Evolutionary conservation across 495 filamentous ascomycete species (phyloP).

Genomic region (Aspergillus funiculosus): DNA sequence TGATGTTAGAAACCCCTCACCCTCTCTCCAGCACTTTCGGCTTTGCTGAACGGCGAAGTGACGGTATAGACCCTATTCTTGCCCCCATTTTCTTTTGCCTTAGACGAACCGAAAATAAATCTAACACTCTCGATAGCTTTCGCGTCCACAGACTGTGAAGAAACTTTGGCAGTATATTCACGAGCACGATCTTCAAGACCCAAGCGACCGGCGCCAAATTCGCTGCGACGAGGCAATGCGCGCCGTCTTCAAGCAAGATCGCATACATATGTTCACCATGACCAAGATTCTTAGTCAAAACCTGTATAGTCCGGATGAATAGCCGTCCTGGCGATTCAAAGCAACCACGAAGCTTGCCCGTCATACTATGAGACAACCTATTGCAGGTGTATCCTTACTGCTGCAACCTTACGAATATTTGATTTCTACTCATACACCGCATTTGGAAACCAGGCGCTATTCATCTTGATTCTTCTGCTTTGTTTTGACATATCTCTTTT

Average conservation of each 20-base stretch:
- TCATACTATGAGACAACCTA: slow-evolving; percentile 2
- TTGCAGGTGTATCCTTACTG: not conserved
- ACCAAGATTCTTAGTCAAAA: slow-evolving; percentile 73
- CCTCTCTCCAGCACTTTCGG: slow-evolving; percentile 60
- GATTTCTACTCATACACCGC: slow-evolving; percentile 19
- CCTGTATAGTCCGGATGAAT: slow-evolving; percentile 60
- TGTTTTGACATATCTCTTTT: slow-evolving; percentile 2
- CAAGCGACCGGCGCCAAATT: slow-evolving; percentile 84
- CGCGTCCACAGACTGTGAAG: slow-evolving; percentile 91
- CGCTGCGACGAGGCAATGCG: slow-evolving; percentile 85
- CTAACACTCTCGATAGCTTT: slow-evolving; percentile 51
- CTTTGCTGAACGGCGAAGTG: slow-evolving; percentile 54
- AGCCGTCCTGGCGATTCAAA: slow-evolving; percentile 9
- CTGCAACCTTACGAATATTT: slow-evolving; percentile 17
- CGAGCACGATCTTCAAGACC: slow-evolving; percentile 79
- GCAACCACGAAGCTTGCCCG: not conserved
- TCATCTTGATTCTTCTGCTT: slow-evolving; percentile 5
- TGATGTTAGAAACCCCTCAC: slow-evolving; percentile 55
- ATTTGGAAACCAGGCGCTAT: slow-evolving; percentile 22
- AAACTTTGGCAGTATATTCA: slow-evolving; percentile 93
- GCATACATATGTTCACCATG: slow-evolving; percentile 98
- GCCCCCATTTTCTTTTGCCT: not conserved
- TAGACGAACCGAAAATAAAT: not conserved
- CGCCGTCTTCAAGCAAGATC: slow-evolving; percentile 82
- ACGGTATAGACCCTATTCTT: slow-evolving; percentile 50